Percentiles rank a stretch among this genome's conserved stretches.
phyloP scores from a whole-genome alignment of 1,139 yeast species.

The Geotrichum candidum region DNA sequence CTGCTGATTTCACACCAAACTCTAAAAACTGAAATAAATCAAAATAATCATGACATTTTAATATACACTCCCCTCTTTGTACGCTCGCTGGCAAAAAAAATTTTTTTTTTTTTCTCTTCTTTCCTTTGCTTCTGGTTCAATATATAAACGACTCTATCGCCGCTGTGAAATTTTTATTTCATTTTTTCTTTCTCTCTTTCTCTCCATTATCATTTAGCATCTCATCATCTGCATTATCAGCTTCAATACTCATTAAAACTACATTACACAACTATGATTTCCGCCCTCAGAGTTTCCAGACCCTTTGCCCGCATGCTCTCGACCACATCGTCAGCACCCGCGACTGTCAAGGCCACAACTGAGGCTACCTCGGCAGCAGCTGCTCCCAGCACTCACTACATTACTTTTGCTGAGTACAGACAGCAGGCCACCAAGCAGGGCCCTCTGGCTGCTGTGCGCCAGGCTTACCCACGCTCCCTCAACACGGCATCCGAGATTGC shows the following conservation, averaged over 20 bases:
- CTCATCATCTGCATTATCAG: neutral
- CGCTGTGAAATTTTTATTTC: neutral
- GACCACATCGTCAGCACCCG: neutral
- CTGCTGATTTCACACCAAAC: too few species aligned
- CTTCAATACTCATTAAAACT: neutral
- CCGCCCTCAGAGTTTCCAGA: neutral
- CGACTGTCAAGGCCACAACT: conserved; percentile 1
- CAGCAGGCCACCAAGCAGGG: conserved; percentile 16
- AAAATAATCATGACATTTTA: too few species aligned
- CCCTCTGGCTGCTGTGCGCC: conserved; percentile 18
- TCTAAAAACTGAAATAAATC: too few species aligned
- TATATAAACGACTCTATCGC: neutral
- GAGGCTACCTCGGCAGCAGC: conserved; percentile 5
- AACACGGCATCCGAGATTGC: conserved; percentile 5
- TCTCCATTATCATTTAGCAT: neutral
- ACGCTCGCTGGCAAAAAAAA: neutral
- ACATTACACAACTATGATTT: neutral
- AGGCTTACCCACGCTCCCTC: conserved; percentile 19
- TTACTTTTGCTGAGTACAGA: conserved; percentile 18
- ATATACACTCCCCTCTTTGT: neutral
- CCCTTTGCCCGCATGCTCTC: neutral
- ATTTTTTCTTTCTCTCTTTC: neutral
- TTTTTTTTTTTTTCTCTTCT: neutral
- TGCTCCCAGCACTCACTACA: conserved; percentile 6
- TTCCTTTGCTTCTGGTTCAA: too few species aligned